Base-by-base conservation (phyloP, 352 stramenopile genomes). In the Globisporangium radiosum region DNA sequence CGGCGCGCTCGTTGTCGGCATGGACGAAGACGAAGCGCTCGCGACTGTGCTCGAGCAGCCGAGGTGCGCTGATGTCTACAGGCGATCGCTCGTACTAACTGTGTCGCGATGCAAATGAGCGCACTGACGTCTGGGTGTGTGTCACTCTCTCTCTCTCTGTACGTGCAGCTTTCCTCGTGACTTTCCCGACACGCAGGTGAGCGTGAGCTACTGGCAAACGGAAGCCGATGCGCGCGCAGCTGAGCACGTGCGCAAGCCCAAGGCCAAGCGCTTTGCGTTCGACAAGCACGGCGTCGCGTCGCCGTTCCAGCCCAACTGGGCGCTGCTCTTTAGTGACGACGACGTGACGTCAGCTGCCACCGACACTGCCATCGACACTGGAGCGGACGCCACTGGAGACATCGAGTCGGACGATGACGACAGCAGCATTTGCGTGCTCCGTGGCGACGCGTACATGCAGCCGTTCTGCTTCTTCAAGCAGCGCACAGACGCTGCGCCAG, bases 161-260 rank as follows among this genome's bases (percentile, higher is more conserved):
- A 9, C 43, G 43, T 47, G 11, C 64, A 92, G 82, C 50, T 94
- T 93, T 65, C 85, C 85, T 7, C 65, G 78, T 6, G 85, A 94
- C 64, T 94, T 78, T 47, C 85, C 85, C 0, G 85, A 93, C 51
- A 85, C 85, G 1, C 54, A 71, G 25, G 69, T 79, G 43, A 79
- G 85, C 8, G 59, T 70, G 36, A 44, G 36, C n/a, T 88, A 83
- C 61, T 94, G 85, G 85, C 53, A 78, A 19, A 38, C 64, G 6
- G 54, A 68, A 44, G 69, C 70, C 0, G 25, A 56, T 3, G 48
- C 59, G 2, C 40, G 71, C 0, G 53, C 72, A 50, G 66, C 38
- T 11, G 56, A 72, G 13, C 60, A 85, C 17, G 36, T 63, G 5
- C 76, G 76, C 13, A 87, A 85, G 47, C 85, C 85, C 0, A 93